phyloP scores from a whole-genome alignment of 129 eudicot genomes.

The Tagetes erecta region DNA sequence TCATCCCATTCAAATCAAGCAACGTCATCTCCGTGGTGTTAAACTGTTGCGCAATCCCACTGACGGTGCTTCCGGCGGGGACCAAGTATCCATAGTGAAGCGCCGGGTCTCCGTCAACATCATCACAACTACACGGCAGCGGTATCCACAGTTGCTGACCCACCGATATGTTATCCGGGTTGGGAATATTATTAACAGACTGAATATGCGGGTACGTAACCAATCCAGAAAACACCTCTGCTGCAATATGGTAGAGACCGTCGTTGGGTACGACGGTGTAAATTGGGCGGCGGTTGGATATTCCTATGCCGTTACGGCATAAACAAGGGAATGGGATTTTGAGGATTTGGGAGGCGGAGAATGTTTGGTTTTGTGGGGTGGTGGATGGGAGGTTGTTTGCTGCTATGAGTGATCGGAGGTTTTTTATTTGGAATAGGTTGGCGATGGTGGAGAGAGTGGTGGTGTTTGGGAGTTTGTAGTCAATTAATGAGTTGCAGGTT shows the following conservation, averaged over 20 bases:
- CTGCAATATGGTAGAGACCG: constrained; percentile 62
- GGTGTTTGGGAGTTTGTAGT: constrained; percentile 63
- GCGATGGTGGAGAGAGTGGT: constrained; percentile 59
- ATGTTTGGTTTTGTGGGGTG: constrained; percentile 27
- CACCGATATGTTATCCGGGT: constrained; percentile 32
- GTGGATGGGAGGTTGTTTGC: constrained; percentile 60
- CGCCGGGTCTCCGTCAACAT: constrained; percentile 57
- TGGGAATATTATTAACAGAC: constrained; percentile 41
- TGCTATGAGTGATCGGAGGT: constrained; percentile 53
- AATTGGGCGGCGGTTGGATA: constrained; percentile 48
- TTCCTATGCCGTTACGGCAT: constrained; percentile 66
- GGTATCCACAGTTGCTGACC: constrained; percentile 73
- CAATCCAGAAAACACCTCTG: constrained; percentile 57
- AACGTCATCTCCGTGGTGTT: constrained; percentile 46
- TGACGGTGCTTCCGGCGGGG: constrained; percentile 39
- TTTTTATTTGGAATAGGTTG: constrained; percentile 47
- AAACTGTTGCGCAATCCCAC: constrained; percentile 59
- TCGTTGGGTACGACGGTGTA: constrained; percentile 62
- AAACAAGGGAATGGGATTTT: constrained; percentile 78
- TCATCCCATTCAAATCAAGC: constrained; percentile 48
- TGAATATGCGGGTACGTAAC: constrained; percentile 52
- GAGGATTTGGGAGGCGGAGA: constrained; percentile 39
- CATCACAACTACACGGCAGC: constrained; percentile 91
- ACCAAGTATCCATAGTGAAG: constrained; percentile 74
- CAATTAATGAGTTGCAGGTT: constrained; percentile 60